A percentile compares a stretch with the other conserved stretches of the same genome.
These are phyloP conservation scores for Houttuynia cordata DNA, from an alignment of 164 flowering plant genomes.

Conservation along the genomic window DNA sequence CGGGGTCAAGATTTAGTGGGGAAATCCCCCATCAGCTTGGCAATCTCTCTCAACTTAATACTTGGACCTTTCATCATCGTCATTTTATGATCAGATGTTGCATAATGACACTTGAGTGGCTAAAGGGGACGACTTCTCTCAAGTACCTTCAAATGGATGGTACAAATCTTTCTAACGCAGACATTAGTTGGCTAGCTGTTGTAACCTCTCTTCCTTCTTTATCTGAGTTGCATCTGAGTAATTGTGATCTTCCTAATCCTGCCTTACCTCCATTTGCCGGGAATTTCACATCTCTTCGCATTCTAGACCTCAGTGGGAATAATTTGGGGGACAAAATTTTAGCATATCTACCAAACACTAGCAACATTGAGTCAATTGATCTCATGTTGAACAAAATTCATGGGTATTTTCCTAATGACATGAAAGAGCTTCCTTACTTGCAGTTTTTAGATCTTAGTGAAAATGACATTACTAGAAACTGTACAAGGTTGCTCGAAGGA, in stretches of 20 bases:
- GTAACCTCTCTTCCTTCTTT: conserved; percentile 5
- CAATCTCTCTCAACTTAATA: conserved; percentile 7
- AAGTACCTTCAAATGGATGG: conserved; percentile 1
- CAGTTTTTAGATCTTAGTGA: no score
- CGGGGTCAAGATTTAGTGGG: neutral
- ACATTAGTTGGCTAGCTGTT: conserved; percentile 1
- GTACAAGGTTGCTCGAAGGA: no score
- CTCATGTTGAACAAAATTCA: neutral
- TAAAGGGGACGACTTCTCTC: conserved; percentile 3
- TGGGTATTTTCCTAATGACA: neutral
- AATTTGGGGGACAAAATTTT: neutral
- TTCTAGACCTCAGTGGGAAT: conserved; percentile 4
- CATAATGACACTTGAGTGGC: conserved; percentile 10
- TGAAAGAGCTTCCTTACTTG: neutral
- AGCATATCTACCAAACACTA: neutral
- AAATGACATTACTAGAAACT: no score
- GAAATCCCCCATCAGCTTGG: conserved; percentile 7
- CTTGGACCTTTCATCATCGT: neutral
- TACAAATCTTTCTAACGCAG: neutral
- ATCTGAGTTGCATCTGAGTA: neutral
- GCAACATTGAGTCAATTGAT: neutral
- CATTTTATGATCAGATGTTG: no score
- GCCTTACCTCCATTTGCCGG: neutral
- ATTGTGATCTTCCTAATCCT: conserved; percentile 1
- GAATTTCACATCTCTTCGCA: conserved; percentile 8